Evolutionary conservation across 495 filamentous ascomycete species (phyloP).

Genomic region (Penicillium pancosmium): DNA sequence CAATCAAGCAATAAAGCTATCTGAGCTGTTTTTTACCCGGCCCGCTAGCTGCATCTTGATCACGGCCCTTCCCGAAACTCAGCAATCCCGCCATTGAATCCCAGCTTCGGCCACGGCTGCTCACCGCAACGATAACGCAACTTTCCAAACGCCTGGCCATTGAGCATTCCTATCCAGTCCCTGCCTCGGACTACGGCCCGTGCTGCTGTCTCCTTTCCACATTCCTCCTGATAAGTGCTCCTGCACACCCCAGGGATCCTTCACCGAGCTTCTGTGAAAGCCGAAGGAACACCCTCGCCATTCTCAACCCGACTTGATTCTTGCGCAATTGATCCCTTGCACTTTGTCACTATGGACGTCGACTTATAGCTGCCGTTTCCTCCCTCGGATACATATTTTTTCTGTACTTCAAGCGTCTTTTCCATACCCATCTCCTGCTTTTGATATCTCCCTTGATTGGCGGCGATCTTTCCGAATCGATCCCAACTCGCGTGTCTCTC

Average conservation of each 20-base stretch:
- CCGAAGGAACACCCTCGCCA: conserved; percentile 25
- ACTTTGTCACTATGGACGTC: conserved; percentile 40
- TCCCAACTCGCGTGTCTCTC: conserved; percentile 5
- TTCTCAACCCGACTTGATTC: conserved; percentile 24
- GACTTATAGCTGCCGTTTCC: conserved; percentile 33
- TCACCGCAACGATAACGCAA: conserved; percentile 36
- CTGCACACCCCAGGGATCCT: conserved; percentile 13
- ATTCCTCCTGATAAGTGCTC: conserved; percentile 15
- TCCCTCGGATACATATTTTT: conserved; percentile 21
- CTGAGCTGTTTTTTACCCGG: not conserved
- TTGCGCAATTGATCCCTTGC: conserved; percentile 21
- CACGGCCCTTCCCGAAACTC: conserved; percentile 22
- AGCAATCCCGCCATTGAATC: conserved; percentile 5
- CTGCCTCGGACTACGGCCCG: conserved; percentile 18
- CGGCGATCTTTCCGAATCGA: not conserved
- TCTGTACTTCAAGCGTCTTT: conserved; percentile 26
- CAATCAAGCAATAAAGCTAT: not conserved
- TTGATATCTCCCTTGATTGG: conserved; percentile 14
- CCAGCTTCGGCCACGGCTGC: conserved; percentile 1
- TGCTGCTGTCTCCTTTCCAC: conserved; percentile 12
- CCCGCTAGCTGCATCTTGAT: conserved; percentile 29
- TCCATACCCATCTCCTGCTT: conserved; percentile 25
- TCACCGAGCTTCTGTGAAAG: conserved; percentile 29
- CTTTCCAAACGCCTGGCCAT: conserved; percentile 9
- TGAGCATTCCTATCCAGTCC: conserved; percentile 20